These are phyloP conservation scores for Nyssa sinensis DNA, from an alignment of 148 eudicot genomes.

Conservation along the genomic window DNA sequence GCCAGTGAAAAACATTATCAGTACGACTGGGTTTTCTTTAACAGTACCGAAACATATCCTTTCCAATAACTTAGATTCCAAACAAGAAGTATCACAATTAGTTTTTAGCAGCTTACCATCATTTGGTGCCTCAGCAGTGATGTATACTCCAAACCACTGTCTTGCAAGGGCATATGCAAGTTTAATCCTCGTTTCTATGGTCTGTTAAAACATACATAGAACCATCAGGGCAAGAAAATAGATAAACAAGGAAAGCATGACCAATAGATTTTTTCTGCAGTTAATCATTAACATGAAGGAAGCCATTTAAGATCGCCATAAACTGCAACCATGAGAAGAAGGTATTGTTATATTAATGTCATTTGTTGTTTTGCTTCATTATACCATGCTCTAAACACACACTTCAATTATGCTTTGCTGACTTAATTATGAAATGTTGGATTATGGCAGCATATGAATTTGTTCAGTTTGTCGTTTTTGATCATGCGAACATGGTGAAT, in stretches of 20 bases:
- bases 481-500: background rate
- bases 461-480: no score
- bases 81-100: constrained; percentile 6
- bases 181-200: constrained; percentile 81
- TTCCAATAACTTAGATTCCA: constrained; percentile 7
- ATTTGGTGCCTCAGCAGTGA: constrained; percentile 80
- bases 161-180: constrained; percentile 92
- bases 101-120: constrained; percentile 65
- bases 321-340: background rate
- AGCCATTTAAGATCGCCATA: background rate
- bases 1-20: constrained; percentile 25
- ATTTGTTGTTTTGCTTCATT: background rate
- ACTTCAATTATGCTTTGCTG: background rate
- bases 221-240: constrained; percentile 4
- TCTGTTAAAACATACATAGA: constrained; percentile 40
- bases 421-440: background rate
- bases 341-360: background rate
- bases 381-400: background rate
- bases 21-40: background rate
- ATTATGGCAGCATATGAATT: background rate
- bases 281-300: background rate
- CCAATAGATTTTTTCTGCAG: background rate
- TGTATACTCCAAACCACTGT: constrained; percentile 98
- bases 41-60: background rate
- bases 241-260: background rate